Evolutionary conservation across 805 yeast species (phyloP), one percentile per base, ranked within the genome.

Genomic region (Kodamaea laetipori): DNA sequence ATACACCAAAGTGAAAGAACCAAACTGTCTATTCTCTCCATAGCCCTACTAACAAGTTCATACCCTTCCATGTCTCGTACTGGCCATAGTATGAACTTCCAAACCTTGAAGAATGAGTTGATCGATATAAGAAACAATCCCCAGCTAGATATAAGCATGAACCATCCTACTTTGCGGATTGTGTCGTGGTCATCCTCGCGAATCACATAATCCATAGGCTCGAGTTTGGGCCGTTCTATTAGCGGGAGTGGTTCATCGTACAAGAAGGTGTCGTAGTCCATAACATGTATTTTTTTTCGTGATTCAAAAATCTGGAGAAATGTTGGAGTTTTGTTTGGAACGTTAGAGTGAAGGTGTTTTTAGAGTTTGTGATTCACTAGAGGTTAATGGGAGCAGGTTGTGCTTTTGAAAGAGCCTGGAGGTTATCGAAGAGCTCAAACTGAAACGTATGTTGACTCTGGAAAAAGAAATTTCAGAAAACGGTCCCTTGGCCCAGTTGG

Each of bases 401-500:
- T n/a, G n/a, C n/a, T n/a, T n/a, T n/a, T n/a, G n/a, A n/a, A n/a
- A n/a, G n/a, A n/a, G n/a, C n/a, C n/a, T n/a, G n/a, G n/a, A n/a
- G n/a, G n/a, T n/a, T n/a, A n/a, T n/a, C n/a, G n/a, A n/a, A n/a
- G n/a, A n/a, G n/a, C n/a, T n/a, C n/a, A n/a, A n/a, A n/a, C n/a
- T n/a, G n/a, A n/a, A n/a, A n/a, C n/a, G n/a, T n/a, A 21, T 21
- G 8, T 21, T 21, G 24, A 21, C 8, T 6, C 6, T 8, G 24
- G 8, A 21, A 21, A 21, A 21, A 6, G 24, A 21, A 6, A 6
- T 21, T 21, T 21, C 24, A 8, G 6, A 21, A 21, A 21, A 21
- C 6, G 74, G 74, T 69, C 76, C 74, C 76, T 70, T 69, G 74
- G 76, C 76, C 76, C 70, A 70, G 76, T 70, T 69, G 74, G 76